phyloP scores from a whole-genome alignment of 345 rosid genomes.

The Populus davidiana region DNA sequence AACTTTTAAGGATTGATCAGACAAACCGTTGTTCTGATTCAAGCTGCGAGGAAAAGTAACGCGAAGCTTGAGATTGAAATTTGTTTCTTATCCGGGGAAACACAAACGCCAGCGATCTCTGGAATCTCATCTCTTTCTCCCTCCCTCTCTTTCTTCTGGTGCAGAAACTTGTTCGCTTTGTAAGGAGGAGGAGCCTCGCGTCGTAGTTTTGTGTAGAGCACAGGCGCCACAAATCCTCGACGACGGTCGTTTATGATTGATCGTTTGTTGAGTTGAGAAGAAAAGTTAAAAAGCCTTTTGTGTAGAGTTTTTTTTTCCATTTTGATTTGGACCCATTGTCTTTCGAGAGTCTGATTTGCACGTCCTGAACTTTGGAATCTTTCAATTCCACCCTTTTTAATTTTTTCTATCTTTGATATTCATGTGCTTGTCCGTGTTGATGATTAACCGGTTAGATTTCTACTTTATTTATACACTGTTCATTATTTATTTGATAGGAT shows the following conservation, averaged over 20 bases:
- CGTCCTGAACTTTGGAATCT: too few species aligned
- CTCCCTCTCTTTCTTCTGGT: not conserved
- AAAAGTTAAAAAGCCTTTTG: too few species aligned
- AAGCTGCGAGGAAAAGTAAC: conserved; percentile 4
- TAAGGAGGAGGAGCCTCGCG: not conserved
- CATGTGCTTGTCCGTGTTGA: too few species aligned
- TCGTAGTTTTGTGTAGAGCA: not conserved
- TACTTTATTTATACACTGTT: too few species aligned
- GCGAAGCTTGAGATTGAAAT: conserved; percentile 6
- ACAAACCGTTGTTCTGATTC: not conserved
- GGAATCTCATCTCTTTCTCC: conserved; percentile 5
- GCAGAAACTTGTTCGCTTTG: not conserved
- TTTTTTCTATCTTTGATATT: too few species aligned
- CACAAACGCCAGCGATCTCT: not conserved
- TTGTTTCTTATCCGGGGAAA: not conserved
- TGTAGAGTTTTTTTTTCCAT: too few species aligned
- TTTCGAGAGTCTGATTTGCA: too few species aligned
- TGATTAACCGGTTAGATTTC: too few species aligned
- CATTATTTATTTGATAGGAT: too few species aligned
- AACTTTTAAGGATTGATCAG: not conserved
- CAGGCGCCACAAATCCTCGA: not conserved
- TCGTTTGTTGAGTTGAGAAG: too few species aligned
- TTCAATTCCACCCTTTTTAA: too few species aligned
- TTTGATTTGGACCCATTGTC: too few species aligned
- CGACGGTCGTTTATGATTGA: not conserved